phyloP scores from a whole-genome alignment of 2,329 filamentous ascomycete genomes.

The Thielaviopsis euricoi region DNA sequence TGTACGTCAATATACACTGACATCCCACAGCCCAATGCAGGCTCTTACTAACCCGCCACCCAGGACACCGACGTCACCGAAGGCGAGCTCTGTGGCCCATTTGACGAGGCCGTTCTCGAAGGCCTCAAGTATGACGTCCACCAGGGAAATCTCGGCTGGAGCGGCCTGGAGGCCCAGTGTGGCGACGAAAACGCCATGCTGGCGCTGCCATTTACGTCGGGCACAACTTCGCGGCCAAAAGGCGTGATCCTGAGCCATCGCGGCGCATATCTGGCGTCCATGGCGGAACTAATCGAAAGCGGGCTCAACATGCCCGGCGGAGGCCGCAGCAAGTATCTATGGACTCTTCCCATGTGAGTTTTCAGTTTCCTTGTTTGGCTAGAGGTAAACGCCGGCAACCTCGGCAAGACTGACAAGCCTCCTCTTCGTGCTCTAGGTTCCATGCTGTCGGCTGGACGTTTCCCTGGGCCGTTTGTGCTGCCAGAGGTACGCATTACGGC shows the following conservation, averaged over 20 bases:
- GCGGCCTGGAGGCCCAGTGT: conserved; percentile 51
- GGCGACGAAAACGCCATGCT: conserved; percentile 65
- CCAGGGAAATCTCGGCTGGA: conserved; percentile 58
- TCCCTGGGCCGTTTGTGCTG: conserved; percentile 83
- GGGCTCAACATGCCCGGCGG: conserved; percentile 56
- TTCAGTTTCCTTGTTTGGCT: conserved; percentile 15
- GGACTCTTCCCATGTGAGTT: conserved; percentile 83
- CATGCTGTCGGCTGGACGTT: conserved; percentile 69
- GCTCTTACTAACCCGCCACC: neutral
- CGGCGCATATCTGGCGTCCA: conserved; percentile 65
- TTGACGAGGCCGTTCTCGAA: conserved; percentile 68
- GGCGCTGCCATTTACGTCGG: conserved; percentile 84
- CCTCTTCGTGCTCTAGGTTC: conserved; percentile 34
- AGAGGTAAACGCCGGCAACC: no score
- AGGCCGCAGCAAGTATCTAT: conserved; percentile 68
- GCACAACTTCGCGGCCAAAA: conserved; percentile 82
- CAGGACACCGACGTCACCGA: conserved; percentile 63
- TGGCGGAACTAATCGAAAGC: conserved; percentile 79
- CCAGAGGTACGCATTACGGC: conserved; percentile 88
- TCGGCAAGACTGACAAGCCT: no score
- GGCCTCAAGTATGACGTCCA: conserved; percentile 55
- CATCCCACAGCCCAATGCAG: neutral
- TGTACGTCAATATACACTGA: no score
- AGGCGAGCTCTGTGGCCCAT: conserved; percentile 60
- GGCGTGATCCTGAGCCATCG: conserved; percentile 87